These are phyloP conservation scores for Pichia inconspicua DNA, from an alignment of 1,139 yeast genomes.

Conservation along the genomic window DNA sequence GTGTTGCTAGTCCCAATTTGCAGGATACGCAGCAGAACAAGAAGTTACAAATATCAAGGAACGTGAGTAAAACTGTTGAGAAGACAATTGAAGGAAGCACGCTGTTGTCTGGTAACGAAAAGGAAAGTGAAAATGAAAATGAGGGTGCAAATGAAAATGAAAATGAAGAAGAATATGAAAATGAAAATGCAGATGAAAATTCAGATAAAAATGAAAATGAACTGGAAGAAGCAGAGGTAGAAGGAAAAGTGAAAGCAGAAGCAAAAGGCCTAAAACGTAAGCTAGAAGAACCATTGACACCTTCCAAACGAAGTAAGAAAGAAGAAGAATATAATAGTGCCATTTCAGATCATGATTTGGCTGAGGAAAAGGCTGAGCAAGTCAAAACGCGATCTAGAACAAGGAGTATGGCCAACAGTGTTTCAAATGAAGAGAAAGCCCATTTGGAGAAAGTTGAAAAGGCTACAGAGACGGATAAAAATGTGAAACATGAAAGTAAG, in stretches of 20 bases:
- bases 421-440: neutral
- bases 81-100: slow-evolving; percentile 1
- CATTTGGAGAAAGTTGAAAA: neutral
- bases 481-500: slow-evolving; percentile 25
- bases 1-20: neutral
- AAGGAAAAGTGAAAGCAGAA: neutral
- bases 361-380: slow-evolving; percentile 1
- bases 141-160: no score
- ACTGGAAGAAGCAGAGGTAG: neutral
- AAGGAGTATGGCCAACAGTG: slow-evolving; percentile 6
- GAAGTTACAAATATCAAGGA: slow-evolving; percentile 7
- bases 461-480: neutral
- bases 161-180: no score
- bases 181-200: neutral
- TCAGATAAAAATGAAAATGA: neutral
- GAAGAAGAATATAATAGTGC: neutral
- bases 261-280: neutral
- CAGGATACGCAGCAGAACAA: slow-evolving; percentile 11
- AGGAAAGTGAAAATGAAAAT: neutral
- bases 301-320: slow-evolving; percentile 4
- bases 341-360: neutral
- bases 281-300: neutral
- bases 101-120: neutral
- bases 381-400: slow-evolving; percentile 6
- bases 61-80: slow-evolving; percentile 3